phyloP scores from a whole-genome alignment of 2,329 filamentous ascomycete genomes.

The Monosporascus cannonballus region DNA sequence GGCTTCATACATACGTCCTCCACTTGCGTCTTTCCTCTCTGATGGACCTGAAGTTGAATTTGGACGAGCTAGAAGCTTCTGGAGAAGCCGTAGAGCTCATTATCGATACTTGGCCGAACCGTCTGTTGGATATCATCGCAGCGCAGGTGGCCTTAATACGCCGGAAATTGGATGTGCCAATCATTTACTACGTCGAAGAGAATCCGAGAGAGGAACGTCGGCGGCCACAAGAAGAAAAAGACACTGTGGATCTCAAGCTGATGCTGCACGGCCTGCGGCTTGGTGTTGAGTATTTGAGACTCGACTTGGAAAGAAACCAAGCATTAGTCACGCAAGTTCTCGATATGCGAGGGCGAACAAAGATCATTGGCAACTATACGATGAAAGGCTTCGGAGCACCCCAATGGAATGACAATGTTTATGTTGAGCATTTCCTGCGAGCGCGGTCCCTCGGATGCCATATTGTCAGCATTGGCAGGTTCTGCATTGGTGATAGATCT shows the following conservation, averaged over 20 bases:
- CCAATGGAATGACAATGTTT: slow-evolving; percentile 50
- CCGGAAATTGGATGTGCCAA: slow-evolving; percentile 48
- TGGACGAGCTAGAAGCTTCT: slow-evolving; percentile 49
- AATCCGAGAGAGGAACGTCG: slow-evolving; percentile 36
- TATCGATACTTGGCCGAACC: slow-evolving; percentile 50
- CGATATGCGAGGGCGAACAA: slow-evolving; percentile 47
- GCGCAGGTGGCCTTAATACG: slow-evolving; percentile 52
- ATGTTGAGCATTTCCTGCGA: slow-evolving; percentile 46
- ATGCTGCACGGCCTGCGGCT: slow-evolving; percentile 59
- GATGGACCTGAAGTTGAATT: slow-evolving; percentile 42
- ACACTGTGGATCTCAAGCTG: slow-evolving; percentile 46
- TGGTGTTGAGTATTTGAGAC: slow-evolving; percentile 57
- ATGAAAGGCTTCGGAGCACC: slow-evolving; percentile 37
- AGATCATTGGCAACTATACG: slow-evolving; percentile 54
- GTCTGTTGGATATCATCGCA: slow-evolving; percentile 42
- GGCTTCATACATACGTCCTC: slow-evolving; percentile 55
- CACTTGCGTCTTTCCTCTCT: slow-evolving; percentile 56
- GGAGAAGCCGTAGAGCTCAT: slow-evolving; percentile 56
- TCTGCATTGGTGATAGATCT: slow-evolving; percentile 49
- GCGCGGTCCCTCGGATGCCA: slow-evolving; percentile 54
- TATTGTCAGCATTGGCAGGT: slow-evolving; percentile 55
- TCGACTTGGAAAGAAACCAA: slow-evolving; percentile 55
- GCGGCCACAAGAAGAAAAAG: slow-evolving; percentile 30
- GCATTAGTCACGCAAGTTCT: slow-evolving; percentile 43
- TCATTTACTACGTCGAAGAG: slow-evolving; percentile 53